These are phyloP conservation scores for Trichoderma reesei DNA, from an alignment of 495 filamentous ascomycete species.

Conservation along the genomic window DNA sequence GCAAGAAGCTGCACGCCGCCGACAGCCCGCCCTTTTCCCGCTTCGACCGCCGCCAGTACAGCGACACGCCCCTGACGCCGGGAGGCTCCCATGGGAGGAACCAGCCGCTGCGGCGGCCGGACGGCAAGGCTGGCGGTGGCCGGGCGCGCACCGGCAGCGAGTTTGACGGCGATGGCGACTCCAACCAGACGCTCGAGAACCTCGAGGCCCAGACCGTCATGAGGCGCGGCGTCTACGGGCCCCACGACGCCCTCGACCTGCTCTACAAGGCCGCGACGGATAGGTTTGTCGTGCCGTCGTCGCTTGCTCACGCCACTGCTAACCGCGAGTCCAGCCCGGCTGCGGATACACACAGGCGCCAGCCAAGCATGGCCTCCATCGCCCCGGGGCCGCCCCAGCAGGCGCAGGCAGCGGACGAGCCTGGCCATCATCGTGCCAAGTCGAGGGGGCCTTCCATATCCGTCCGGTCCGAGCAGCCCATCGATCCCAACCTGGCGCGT, in stretches of 20 bases:
- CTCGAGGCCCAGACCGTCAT: conserved; percentile 53
- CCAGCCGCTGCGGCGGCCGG: conserved; percentile 48
- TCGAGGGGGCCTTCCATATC: background rate
- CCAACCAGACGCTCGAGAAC: conserved; percentile 44
- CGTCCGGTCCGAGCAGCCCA: conserved; percentile 20
- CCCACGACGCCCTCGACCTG: conserved; percentile 60
- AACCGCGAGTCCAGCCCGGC: conserved; percentile 5
- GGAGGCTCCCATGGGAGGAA: conserved; percentile 48
- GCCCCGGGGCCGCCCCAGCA: background rate
- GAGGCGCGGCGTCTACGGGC: conserved; percentile 52
- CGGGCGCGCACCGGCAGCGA: conserved; percentile 28
- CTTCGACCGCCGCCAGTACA: conserved; percentile 33
- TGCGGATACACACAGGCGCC: conserved; percentile 1
- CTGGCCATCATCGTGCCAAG: background rate
- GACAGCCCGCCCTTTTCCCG: conserved; percentile 25
- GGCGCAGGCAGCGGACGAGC: background rate
- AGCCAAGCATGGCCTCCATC: background rate
- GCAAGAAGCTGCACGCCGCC: conserved; percentile 37
- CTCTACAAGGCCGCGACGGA: conserved; percentile 56
- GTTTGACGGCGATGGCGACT: conserved; percentile 31
- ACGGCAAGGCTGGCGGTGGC: conserved; percentile 19
- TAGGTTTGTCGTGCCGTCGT: conserved; percentile 24
- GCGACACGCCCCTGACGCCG: conserved; percentile 49
- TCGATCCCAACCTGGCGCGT: conserved; percentile 28
- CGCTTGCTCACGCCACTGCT: conserved; percentile 9